These are phyloP conservation scores for Gyromitra esculenta DNA, from an alignment of 2,329 filamentous ascomycete genomes.

Conservation along the genomic window DNA sequence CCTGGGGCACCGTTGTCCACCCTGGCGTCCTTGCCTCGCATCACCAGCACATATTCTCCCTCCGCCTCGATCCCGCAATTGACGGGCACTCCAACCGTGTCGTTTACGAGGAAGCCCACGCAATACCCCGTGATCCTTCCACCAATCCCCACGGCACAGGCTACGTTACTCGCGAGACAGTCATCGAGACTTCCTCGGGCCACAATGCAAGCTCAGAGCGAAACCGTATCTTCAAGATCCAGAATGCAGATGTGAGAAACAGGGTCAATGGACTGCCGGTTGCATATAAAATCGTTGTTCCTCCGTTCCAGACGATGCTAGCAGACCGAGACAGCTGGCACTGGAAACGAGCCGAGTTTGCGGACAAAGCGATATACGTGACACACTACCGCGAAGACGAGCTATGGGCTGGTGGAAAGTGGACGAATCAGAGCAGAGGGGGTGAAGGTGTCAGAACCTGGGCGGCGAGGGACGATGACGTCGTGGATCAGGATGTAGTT, in stretches of 20 bases:
- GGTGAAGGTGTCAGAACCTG: constrained; percentile 67
- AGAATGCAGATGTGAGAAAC: constrained; percentile 66
- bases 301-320: constrained; percentile 69
- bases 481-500: constrained; percentile 67
- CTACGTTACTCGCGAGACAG: constrained; percentile 55
- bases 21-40: constrained; percentile 74
- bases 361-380: constrained; percentile 67
- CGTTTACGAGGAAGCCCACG: constrained; percentile 69
- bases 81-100: constrained; percentile 68
- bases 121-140: constrained; percentile 67
- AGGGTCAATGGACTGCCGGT: constrained; percentile 67
- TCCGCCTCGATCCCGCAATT: constrained; percentile 71
- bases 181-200: constrained; percentile 39
- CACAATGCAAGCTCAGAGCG: constrained; percentile 63
- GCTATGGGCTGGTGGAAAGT: constrained; percentile 67
- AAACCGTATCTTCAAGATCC: constrained; percentile 69
- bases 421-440: constrained; percentile 68
- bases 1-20: constrained; percentile 75
- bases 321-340: constrained; percentile 65
- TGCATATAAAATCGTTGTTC: constrained; percentile 68
- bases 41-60: constrained; percentile 80
- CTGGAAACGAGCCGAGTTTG: constrained; percentile 66
- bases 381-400: constrained; percentile 67
- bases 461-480: constrained; percentile 63
- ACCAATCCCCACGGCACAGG: constrained; percentile 67